phyloP scores from a whole-genome alignment of 2,329 filamentous ascomycete species.

The Paecilomyces fulvus region DNA sequence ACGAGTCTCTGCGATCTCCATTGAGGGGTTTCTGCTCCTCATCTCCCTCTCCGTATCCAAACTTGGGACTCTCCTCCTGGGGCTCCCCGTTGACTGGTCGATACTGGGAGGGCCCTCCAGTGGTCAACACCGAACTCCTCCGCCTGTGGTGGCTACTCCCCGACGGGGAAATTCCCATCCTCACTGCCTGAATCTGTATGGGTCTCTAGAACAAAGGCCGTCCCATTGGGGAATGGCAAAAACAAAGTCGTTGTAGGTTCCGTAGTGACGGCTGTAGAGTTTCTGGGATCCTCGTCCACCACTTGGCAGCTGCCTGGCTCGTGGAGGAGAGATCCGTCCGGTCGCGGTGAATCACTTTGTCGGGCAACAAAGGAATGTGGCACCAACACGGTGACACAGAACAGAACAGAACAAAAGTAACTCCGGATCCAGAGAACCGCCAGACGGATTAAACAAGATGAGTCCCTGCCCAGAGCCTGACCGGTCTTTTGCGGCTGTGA shows the following conservation, averaged over 20 bases:
- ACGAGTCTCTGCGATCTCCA: conserved; percentile 28
- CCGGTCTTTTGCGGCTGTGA: not conserved
- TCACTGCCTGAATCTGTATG: conserved; percentile 4
- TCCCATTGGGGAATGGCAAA: not conserved
- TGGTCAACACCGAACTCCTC: conserved; percentile 29
- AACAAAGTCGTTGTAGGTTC: not conserved
- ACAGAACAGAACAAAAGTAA: too few species aligned
- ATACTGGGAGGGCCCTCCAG: conserved; percentile 44
- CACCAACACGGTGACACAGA: too few species aligned
- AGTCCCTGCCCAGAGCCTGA: not conserved
- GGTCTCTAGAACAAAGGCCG: not conserved
- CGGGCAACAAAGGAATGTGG: too few species aligned
- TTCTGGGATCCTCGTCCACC: not conserved
- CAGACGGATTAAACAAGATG: not conserved
- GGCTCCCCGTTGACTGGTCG: conserved; percentile 28
- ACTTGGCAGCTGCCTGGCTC: not conserved
- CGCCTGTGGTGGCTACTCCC: conserved; percentile 27
- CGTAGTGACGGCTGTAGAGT: not conserved
- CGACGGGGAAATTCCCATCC: conserved; percentile 26
- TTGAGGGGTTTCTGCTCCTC: conserved; percentile 26
- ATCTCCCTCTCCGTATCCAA: conserved; percentile 13
- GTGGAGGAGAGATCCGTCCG: not conserved
- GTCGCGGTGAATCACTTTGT: not conserved
- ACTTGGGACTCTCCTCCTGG: conserved; percentile 22
- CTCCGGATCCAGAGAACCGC: not conserved